Evolutionary conservation across 2,329 filamentous ascomycete genomes (phyloP).

Genomic region (Penicillium sp.): DNA sequence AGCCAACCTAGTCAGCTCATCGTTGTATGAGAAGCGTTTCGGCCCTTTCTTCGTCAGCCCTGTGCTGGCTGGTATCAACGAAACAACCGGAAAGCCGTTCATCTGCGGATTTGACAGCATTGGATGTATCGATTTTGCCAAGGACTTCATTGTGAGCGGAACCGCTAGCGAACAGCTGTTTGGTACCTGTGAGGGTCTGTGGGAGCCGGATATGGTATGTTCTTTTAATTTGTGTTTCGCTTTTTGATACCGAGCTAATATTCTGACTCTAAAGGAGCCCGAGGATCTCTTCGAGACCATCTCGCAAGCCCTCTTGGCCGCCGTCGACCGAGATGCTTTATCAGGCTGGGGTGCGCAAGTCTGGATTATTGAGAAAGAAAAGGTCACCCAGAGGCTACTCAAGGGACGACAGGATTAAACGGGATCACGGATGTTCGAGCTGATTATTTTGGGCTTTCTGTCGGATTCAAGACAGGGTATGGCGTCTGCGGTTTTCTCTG

Average conservation of each 20-base stretch:
- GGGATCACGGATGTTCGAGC: slow-evolving; percentile 13
- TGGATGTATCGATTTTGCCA: slow-evolving; percentile 98
- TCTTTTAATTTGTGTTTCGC: background rate
- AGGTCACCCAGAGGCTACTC: slow-evolving; percentile 97
- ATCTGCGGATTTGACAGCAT: slow-evolving; percentile 99
- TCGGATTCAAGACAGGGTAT: slow-evolving; percentile 25
- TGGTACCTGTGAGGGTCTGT: slow-evolving; percentile 96
- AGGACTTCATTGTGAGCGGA: slow-evolving; percentile 97
- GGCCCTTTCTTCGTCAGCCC: slow-evolving; percentile 95
- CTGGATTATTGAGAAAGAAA: slow-evolving; percentile 99
- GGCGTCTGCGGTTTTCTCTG: slow-evolving; percentile 30
- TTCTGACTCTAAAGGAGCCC: slow-evolving; percentile 59
- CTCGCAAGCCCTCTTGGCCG: slow-evolving; percentile 91
- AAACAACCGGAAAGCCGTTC: slow-evolving; percentile 90
- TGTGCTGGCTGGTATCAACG: slow-evolving; percentile 91
- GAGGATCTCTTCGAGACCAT: slow-evolving; percentile 98
- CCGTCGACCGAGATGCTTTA: slow-evolving; percentile 92
- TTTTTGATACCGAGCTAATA: slow-evolving; percentile 19
- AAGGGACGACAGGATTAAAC: slow-evolving; percentile 91
- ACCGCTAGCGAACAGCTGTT: slow-evolving; percentile 97
- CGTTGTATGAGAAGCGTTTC: slow-evolving; percentile 92
- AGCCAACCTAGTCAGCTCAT: slow-evolving; percentile 89
- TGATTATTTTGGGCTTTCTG: slow-evolving; percentile 27
- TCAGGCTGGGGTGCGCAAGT: slow-evolving; percentile 98
- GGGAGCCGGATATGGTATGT: slow-evolving; percentile 93